Conservation (phyloP, 2,329 filamentous ascomycete genomes). For the Diaporthe sp. region DNA sequence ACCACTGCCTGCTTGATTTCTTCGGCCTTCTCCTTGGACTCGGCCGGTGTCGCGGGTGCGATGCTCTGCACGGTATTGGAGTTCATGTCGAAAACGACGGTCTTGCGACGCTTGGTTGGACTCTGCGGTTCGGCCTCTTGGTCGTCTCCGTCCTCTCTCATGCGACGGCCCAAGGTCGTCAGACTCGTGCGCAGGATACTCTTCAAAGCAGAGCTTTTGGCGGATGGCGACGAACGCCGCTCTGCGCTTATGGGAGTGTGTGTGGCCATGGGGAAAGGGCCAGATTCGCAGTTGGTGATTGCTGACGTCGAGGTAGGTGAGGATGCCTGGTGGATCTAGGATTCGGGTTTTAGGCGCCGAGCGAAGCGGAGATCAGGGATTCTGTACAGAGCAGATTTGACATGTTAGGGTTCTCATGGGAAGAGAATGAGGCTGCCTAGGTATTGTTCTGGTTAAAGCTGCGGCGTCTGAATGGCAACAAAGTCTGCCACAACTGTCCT, state of each 20-base stretch:
- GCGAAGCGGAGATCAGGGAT: background rate
- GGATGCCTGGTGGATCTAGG: slow-evolving; percentile 23
- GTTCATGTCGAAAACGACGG: slow-evolving; percentile 69
- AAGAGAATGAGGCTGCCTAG: background rate
- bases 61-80: slow-evolving; percentile 70
- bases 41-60: slow-evolving; percentile 64
- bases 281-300: background rate
- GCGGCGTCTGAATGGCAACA: slow-evolving; percentile 25
- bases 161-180: slow-evolving; percentile 31
- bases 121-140: slow-evolving; percentile 54
- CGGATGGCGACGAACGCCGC: slow-evolving; percentile 35
- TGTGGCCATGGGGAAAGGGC: slow-evolving; percentile 34
- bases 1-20: slow-evolving; percentile 68
- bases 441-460: slow-evolving; percentile 16
- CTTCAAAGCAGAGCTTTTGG: slow-evolving; percentile 37
- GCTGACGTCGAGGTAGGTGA: slow-evolving; percentile 18
- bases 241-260: slow-evolving; percentile 36
- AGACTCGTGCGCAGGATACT: slow-evolving; percentile 29
- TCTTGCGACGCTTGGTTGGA: slow-evolving; percentile 66
- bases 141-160: slow-evolving; percentile 51
- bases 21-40: slow-evolving; percentile 68
- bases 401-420: slow-evolving; percentile 33
- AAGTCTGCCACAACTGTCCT: background rate
- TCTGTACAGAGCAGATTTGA: slow-evolving; percentile 12
- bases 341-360: slow-evolving; percentile 21